Percentiles rank a stretch among this genome's conserved stretches.
Evolutionary conservation across 2,329 filamentous ascomycete genomes (phyloP).

Genomic region (Westerdykella aurantiaca): DNA sequence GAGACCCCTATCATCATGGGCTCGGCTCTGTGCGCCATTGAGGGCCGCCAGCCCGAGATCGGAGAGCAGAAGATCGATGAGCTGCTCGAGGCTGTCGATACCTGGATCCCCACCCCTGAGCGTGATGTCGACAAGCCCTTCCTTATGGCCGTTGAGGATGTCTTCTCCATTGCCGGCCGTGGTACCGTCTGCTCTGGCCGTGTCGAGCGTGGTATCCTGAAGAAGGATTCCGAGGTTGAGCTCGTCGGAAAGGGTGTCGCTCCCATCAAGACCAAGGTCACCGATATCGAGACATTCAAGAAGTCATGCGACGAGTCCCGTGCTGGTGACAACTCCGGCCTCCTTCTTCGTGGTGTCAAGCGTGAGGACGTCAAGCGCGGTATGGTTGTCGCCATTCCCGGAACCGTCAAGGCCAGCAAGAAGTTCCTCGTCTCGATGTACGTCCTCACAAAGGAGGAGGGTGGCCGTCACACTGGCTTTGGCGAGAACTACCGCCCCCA

Average conservation of each 20-base stretch:
- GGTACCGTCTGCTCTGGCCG: conserved; percentile 95
- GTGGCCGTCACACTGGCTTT: conserved; percentile 95
- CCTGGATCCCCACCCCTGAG: conserved; percentile 92
- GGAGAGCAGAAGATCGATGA: conserved; percentile 84
- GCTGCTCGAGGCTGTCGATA: conserved; percentile 82
- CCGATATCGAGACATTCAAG: conserved; percentile 99
- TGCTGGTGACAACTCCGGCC: conserved; percentile 96
- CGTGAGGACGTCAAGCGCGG: conserved; percentile 91
- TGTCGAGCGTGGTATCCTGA: conserved; percentile 91
- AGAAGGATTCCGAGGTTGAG: conserved; percentile 92
- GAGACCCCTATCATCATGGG: conserved; percentile 96
- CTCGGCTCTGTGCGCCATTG: conserved; percentile 89
- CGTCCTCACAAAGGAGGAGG: conserved; percentile 95
- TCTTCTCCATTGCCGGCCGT: conserved; percentile 63
- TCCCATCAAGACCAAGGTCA: conserved; percentile 97
- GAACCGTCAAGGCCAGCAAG: conserved; percentile 75
- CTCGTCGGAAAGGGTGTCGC: conserved; percentile 78
- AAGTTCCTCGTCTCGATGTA: conserved; percentile 96
- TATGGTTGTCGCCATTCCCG: conserved; percentile 87
- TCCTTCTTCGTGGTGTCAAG: conserved; percentile 90
- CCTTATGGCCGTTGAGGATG: conserved; percentile 89
- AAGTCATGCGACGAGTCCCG: conserved; percentile 97
- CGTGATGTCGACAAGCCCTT: conserved; percentile 97
- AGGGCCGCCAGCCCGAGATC: conserved; percentile 80
- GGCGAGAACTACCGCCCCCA: conserved; percentile 94